Percentiles rank a stretch among this genome's conserved stretches.
Evolutionary conservation across 139 green algal species (phyloP).

Genomic region (Pleodorina starrii): DNA sequence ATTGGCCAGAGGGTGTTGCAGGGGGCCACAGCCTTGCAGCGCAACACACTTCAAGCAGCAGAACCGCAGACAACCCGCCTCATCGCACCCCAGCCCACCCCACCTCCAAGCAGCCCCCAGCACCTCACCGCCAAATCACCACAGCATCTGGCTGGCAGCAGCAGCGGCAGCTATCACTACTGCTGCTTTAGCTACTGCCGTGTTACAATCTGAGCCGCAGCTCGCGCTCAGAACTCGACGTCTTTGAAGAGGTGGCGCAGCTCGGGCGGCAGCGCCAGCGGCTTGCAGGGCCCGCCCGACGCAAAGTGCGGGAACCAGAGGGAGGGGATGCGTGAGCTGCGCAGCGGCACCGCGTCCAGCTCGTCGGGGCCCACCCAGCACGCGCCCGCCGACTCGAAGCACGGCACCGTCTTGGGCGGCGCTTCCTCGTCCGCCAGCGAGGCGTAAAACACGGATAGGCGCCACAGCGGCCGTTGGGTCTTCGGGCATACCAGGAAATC

Average conservation of each 20-base stretch:
- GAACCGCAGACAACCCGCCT: too few species aligned
- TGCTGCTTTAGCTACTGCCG: too few species aligned
- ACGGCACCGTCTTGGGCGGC: slow-evolving; percentile 54
- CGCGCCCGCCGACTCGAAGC: slow-evolving; percentile 57
- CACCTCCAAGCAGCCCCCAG: too few species aligned
- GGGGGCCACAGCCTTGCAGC: too few species aligned
- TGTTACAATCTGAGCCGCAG: not conserved
- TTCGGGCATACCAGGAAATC: not conserved
- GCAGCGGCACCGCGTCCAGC: slow-evolving; percentile 39
- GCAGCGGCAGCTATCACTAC: too few species aligned
- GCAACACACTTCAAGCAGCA: too few species aligned
- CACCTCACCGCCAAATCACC: too few species aligned
- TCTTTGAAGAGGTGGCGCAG: not conserved
- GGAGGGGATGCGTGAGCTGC: slow-evolving; percentile 22
- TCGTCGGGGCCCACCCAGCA: slow-evolving; percentile 50
- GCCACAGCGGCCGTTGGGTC: slow-evolving; percentile 15
- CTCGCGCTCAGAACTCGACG: slow-evolving; percentile 9
- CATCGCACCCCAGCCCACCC: too few species aligned
- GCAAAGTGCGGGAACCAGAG: slow-evolving; percentile 47
- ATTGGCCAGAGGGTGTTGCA: too few species aligned
- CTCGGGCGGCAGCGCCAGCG: slow-evolving; percentile 2
- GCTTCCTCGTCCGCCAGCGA: not conserved
- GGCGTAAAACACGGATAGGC: slow-evolving; percentile 44
- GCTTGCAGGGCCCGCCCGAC: not conserved
- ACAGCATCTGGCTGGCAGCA: too few species aligned